Evolutionary conservation across 176 grass and related monocot species (phyloP).

Genomic region (Puccinellia tenuiflora): DNA sequence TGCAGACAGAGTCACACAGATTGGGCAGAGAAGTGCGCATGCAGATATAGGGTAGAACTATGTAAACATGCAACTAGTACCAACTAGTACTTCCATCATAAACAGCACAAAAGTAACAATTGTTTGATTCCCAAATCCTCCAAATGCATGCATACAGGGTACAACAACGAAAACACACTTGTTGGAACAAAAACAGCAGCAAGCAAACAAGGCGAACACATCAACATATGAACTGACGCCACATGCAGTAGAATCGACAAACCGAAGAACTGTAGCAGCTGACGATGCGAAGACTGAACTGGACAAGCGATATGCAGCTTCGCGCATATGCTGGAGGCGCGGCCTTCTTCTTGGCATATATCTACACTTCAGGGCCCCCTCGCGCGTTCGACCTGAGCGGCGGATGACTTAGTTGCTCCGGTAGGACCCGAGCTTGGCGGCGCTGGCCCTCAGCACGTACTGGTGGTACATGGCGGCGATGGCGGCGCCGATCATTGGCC

Average conservation of each 20-base stretch:
- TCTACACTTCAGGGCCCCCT: constrained; percentile 34
- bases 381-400: not conserved
- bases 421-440: constrained; percentile 50
- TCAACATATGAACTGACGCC: not conserved
- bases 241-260: constrained; percentile 10
- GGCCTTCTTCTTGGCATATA: constrained; percentile 3
- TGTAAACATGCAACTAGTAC: not conserved
- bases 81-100: not conserved
- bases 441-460: constrained; percentile 60
- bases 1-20: not conserved
- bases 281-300: not conserved
- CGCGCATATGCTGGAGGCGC: not conserved
- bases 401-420: constrained; percentile 36
- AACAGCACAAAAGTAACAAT: not conserved
- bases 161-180: not conserved
- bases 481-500: constrained; percentile 67
- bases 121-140: not conserved
- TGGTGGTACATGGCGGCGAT: constrained; percentile 65
- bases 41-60: not conserved
- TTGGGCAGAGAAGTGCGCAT: not conserved
- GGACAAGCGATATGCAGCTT: not conserved
- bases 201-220: constrained; percentile 11
- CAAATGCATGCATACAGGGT: constrained; percentile 24
- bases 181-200: not conserved
- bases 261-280: not conserved